Conservation (phyloP, 257 asterid species). For the Plantago major region DNA sequence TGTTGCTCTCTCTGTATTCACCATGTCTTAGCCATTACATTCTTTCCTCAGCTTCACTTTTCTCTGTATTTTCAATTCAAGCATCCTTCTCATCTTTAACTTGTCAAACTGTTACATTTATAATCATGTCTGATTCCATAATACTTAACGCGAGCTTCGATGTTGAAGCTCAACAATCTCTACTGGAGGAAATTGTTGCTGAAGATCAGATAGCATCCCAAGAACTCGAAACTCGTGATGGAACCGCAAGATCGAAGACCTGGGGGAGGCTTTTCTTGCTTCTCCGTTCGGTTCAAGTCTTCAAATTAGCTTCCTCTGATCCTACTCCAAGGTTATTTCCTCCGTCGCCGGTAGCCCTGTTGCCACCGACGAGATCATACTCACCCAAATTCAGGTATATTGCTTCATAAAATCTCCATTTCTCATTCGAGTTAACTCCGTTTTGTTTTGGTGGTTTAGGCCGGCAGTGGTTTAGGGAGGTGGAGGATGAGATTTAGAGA, state of each 20-base stretch:
- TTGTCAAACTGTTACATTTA: no score
- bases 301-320: constrained; percentile 5
- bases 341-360: background rate
- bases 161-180: constrained; percentile 26
- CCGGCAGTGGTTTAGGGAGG: no score
- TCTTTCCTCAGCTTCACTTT: no score
- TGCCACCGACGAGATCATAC: constrained; percentile 1
- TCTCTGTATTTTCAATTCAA: no score
- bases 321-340: constrained; percentile 1
- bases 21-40: no score
- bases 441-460: no score
- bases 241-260: background rate
- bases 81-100: no score
- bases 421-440: no score
- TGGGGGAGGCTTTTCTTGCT: constrained; percentile 3
- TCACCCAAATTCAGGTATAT: background rate
- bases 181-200: constrained; percentile 2
- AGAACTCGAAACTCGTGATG: background rate
- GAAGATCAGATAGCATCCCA: background rate
- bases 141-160: constrained; percentile 21
- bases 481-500: no score
- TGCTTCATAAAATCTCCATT: background rate
- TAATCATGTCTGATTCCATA: constrained; percentile 17
- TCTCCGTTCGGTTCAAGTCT: constrained; percentile 14
- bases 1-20: no score